phyloP scores from a whole-genome alignment of 1,284 basidiomycete genomes.

The Entoloma clypeatum region DNA sequence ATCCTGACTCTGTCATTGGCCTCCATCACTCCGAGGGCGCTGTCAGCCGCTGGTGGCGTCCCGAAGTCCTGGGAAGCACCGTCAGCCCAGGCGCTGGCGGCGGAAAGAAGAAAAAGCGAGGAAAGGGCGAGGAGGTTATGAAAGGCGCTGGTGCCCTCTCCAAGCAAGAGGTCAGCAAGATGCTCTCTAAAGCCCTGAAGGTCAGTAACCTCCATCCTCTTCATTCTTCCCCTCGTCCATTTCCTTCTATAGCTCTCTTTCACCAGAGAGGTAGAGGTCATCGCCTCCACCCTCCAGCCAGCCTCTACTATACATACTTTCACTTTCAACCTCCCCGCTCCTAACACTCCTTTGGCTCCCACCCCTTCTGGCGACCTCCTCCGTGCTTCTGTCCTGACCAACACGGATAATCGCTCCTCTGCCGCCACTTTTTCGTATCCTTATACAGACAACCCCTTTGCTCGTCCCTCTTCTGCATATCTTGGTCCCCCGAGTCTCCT shows the following conservation, averaged over 20 bases:
- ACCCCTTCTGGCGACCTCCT: constrained; percentile 67
- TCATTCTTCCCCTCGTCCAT: constrained; percentile 1
- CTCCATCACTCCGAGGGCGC: constrained; percentile 85
- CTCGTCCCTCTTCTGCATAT: constrained; percentile 72
- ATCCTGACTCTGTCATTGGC: constrained; percentile 82
- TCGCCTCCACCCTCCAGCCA: constrained; percentile 87
- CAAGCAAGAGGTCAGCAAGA: constrained; percentile 82
- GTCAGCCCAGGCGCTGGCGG: constrained; percentile 78
- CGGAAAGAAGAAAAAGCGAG: constrained; percentile 61
- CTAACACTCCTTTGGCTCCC: constrained; percentile 66
- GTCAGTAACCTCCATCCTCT: constrained; percentile 34
- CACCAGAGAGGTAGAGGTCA: constrained; percentile 90
- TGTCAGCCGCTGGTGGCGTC: constrained; percentile 90
- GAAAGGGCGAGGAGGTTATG: constrained; percentile 57
- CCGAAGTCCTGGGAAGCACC: constrained; percentile 88
- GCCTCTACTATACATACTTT: constrained; percentile 92
- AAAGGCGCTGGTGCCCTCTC: constrained; percentile 70
- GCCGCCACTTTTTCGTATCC: constrained; percentile 66
- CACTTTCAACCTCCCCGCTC: constrained; percentile 77
- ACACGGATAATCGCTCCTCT: constrained; percentile 52
- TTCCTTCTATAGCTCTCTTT: constrained; percentile 63
- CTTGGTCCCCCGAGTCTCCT: constrained; percentile 65
- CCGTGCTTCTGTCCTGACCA: constrained; percentile 65
- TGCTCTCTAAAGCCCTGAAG: constrained; percentile 89
- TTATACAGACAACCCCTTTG: constrained; percentile 70